Conservation (phyloP, 495 filamentous ascomycete genomes). For the Penicillium diatomitis region DNA sequence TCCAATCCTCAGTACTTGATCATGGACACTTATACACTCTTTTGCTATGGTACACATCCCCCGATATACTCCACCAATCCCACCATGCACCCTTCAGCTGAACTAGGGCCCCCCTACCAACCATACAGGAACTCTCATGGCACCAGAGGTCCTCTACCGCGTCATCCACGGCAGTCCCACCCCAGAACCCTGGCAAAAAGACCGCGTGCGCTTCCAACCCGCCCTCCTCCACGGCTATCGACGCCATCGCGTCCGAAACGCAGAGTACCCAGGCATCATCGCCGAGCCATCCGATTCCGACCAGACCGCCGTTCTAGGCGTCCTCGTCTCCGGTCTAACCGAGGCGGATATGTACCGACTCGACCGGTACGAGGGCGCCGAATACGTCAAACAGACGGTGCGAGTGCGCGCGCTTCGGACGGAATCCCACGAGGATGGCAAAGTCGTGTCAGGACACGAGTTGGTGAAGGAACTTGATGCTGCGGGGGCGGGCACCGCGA, state of each 20-base stretch:
- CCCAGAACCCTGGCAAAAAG: conserved; percentile 41
- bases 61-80: not conserved
- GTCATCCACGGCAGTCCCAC: conserved; percentile 60
- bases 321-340: conserved; percentile 69
- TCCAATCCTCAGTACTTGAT: not conserved
- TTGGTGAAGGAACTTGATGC: conserved; percentile 25
- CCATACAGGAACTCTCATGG: conserved; percentile 53
- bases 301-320: conserved; percentile 59
- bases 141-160: conserved; percentile 67
- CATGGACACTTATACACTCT: conserved; percentile 41
- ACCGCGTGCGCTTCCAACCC: conserved; percentile 54
- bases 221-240: conserved; percentile 66
- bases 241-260: conserved; percentile 55
- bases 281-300: conserved; percentile 12
- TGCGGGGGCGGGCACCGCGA: conserved; percentile 19
- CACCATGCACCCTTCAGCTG: not conserved
- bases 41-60: conserved; percentile 48
- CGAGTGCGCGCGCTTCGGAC: conserved; percentile 45
- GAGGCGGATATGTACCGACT: conserved; percentile 65
- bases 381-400: conserved; percentile 60
- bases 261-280: conserved; percentile 82
- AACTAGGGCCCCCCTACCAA: no score
- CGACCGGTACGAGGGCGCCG: conserved; percentile 71
- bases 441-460: conserved; percentile 9
- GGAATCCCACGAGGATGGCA: conserved; percentile 13